These are phyloP conservation scores for Colletotrichum lindemuthianum DNA, from an alignment of 2,329 filamentous ascomycete genomes.

Conservation along the genomic window DNA sequence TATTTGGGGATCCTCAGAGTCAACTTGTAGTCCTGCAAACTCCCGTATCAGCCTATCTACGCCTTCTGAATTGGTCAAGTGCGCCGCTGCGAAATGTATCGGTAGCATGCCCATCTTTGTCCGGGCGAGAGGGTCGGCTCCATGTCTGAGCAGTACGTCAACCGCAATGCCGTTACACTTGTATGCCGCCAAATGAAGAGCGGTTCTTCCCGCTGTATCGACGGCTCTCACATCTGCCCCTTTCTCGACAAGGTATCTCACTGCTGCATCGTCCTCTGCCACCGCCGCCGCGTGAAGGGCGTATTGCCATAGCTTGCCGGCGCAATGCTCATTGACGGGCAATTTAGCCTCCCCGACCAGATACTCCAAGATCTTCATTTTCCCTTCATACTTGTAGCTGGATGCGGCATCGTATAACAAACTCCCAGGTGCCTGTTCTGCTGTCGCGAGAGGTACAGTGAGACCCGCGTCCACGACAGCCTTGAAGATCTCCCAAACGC, in stretches of 20 bases:
- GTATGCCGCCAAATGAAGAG: conserved; percentile 10
- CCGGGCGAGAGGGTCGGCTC: neutral
- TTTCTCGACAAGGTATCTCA: conserved; percentile 5
- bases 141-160: neutral
- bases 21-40: too few species aligned
- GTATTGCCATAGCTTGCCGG: conserved; percentile 1
- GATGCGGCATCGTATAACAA: conserved; percentile 2
- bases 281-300: neutral
- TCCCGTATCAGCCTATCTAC: too few species aligned
- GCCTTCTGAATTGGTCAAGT: too few species aligned
- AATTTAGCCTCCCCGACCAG: conserved; percentile 32
- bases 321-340: neutral
- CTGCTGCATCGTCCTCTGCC: neutral
- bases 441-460: neutral
- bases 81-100: conserved; percentile 11
- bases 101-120: conserved; percentile 17
- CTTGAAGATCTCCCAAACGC: neutral
- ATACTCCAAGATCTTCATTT: conserved; percentile 31
- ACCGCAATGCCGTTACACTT: neutral
- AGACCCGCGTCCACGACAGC: neutral
- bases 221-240: conserved; percentile 1
- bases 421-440: neutral
- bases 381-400: neutral
- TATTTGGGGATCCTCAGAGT: too few species aligned
- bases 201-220: conserved; percentile 8